Evolutionary conservation across 306 rosid species (phyloP), one percentile per base, ranked within the genome.

Genomic region (Trichosanthes truncata): DNA sequence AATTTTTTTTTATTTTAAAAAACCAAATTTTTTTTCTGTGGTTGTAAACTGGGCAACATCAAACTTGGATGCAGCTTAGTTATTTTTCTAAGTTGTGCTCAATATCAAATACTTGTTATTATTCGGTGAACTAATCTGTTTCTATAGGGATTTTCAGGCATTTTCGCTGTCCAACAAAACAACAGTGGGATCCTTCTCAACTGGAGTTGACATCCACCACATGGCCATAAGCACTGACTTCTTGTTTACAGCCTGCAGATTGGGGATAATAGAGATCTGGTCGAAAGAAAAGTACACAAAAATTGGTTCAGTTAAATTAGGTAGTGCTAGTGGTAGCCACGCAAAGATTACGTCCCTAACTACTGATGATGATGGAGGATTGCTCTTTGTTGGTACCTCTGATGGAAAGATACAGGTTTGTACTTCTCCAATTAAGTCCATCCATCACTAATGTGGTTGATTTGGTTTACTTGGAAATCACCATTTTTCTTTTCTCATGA

Each of bases 401-500:
- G 95, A 91, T 57, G 97, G 97, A 71, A 94, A 88, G 83, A 94
- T 94, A 72, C 93, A 94, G 96, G 98, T 92, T 66, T 67, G 82
- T 59, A 17, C 12, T 35, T 15, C 6, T 23, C 33, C 0, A 29
- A 29, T 29, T 9, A 6, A 2, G 13, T 21, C 8, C 13, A 29
- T 29, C 33, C 1, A 2, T 29, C 33, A n/a, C 33, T 29, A 29
- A 29, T 29, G 33, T 29, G 33, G 33, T 29, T 29, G 1, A 29
- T 29, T 29, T 29, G 25, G 15, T 74, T n/a, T n/a, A n/a, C n/a
- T n/a, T n/a, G n/a, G n/a, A n/a, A 51, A 45, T 23, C 8, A 9
- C 15, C 26, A 11, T 7, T 8, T n/a, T 9, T 75, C 5, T 52
- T 1, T 20, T 14, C n/a, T 49, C 76, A 40, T 76, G 82, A 45